These are phyloP conservation scores for Lagenidium giganteum DNA, from an alignment of 352 stramenopile species.

Conservation along the genomic window DNA sequence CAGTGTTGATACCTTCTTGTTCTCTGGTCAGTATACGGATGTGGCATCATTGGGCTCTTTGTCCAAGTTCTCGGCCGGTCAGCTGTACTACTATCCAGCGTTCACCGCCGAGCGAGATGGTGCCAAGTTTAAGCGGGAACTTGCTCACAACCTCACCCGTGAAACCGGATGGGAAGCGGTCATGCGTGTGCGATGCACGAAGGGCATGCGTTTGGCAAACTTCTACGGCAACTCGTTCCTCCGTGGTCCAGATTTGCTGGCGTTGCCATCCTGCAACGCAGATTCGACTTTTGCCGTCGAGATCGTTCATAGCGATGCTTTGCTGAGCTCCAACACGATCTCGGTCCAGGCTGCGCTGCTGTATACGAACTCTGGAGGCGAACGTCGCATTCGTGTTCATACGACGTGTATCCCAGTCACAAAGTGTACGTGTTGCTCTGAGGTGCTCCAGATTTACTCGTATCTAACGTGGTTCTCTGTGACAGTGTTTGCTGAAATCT, in stretches of 20 bases:
- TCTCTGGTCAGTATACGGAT: conserved; percentile 95
- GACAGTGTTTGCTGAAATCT: conserved; percentile 88
- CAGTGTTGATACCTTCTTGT: conserved; percentile 98
- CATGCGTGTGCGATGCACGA: conserved; percentile 96
- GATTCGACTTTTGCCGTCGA: conserved; percentile 97
- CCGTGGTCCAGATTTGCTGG: conserved; percentile 95
- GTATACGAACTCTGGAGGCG: conserved; percentile 96
- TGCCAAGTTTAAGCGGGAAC: conserved; percentile 91
- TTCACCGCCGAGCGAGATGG: conserved; percentile 92
- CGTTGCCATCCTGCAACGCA: conserved; percentile 93
- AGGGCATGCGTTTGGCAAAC: conserved; percentile 96
- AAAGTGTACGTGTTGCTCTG: conserved; percentile 46
- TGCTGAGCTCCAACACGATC: conserved; percentile 92
- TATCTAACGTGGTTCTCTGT: not conserved
- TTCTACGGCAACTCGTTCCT: conserved; percentile 99
- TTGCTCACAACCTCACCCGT: conserved; percentile 89
- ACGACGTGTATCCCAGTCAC: conserved; percentile 94
- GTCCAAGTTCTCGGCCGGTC: conserved; percentile 93
- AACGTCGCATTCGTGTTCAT: conserved; percentile 97
- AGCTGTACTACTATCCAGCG: conserved; percentile 96
- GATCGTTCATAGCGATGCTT: conserved; percentile 95
- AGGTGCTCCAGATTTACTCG: not conserved
- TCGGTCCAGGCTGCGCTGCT: conserved; percentile 96
- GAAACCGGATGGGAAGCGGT: conserved; percentile 95
- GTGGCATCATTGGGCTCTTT: conserved; percentile 93